Conservation (phyloP, 768 basidiomycete genomes). For the Vishniacozyma victoriae region DNA sequence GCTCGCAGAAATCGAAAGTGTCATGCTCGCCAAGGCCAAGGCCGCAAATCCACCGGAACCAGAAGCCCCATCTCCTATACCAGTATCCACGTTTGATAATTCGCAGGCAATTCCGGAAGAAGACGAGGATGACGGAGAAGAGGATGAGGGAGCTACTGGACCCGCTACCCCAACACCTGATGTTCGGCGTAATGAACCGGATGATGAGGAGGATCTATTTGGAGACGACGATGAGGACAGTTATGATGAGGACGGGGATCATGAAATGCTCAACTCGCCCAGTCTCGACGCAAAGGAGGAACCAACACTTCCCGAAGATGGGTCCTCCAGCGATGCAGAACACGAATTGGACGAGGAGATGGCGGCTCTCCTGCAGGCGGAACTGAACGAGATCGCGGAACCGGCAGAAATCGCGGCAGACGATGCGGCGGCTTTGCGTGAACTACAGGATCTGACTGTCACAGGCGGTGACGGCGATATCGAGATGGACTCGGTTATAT, state of each 20-base stretch:
- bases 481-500: no score
- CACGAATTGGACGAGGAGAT: conserved; percentile 25
- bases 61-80: no score
- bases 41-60: neutral
- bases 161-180: no score
- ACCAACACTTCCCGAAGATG: no score
- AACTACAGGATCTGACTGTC: no score
- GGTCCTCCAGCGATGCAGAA: no score
- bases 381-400: conserved; percentile 11
- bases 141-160: conserved; percentile 2
- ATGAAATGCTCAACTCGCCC: conserved; percentile 4
- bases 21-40: conserved; percentile 8
- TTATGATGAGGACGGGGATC: conserved; percentile 12
- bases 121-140: conserved; percentile 7
- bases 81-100: no score
- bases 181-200: no score
- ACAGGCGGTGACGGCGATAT: conserved; percentile 1
- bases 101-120: neutral
- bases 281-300: conserved; percentile 7
- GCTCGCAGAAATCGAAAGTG: conserved; percentile 27
- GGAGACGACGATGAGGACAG: conserved; percentile 12
- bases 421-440: conserved; percentile 3
- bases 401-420: neutral
- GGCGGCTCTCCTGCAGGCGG: conserved; percentile 20
- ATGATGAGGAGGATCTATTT: neutral